A percentile compares a stretch with the other conserved stretches of the same genome.
phyloP scores from a whole-genome alignment of 352 stramenopile genomes.

The Phytopythium helicoides region DNA sequence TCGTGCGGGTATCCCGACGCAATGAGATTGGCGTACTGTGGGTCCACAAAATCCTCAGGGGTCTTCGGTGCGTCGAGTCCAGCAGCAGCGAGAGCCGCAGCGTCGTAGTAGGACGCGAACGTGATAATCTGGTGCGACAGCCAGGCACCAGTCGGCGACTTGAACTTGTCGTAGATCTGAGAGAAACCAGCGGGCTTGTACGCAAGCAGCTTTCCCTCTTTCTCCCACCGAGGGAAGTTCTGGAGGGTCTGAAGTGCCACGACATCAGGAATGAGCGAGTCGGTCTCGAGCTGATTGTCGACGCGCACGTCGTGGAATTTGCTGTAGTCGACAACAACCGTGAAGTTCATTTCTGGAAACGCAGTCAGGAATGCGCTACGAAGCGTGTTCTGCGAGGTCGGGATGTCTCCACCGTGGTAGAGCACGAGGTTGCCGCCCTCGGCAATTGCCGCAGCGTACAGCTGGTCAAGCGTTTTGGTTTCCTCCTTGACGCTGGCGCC shows the following conservation, averaged over 20 bases:
- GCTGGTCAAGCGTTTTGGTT: too few relatives aligned
- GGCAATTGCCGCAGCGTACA: too few relatives aligned
- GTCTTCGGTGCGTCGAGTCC: conserved; percentile 14
- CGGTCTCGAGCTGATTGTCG: conserved; percentile 55
- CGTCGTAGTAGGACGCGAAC: conserved; percentile 43
- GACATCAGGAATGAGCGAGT: conserved; percentile 37
- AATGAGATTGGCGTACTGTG: conserved; percentile 34
- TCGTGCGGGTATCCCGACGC: conserved; percentile 47
- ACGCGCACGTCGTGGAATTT: too few relatives aligned
- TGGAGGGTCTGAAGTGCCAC: conserved; percentile 51
- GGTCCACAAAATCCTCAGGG: conserved; percentile 23
- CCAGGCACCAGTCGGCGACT: conserved; percentile 27
- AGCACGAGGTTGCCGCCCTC: too few relatives aligned
- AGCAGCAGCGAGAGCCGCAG: conserved; percentile 1
- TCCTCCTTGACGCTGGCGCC: too few relatives aligned
- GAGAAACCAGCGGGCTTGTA: conserved; percentile 60
- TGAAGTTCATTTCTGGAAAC: conserved; percentile 61
- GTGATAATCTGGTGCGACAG: conserved; percentile 33
- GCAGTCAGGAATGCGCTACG: conserved; percentile 22
- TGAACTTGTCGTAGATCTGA: conserved; percentile 48
- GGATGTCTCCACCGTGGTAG: conserved; percentile 34
- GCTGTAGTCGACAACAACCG: conserved; percentile 52
- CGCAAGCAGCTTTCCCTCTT: conserved; percentile 36
- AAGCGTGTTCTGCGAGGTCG: conserved; percentile 17
- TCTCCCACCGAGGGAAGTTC: conserved; percentile 43